These are phyloP conservation scores for Candida maltosa DNA, from an alignment of 805 yeast genomes.

Conservation along the genomic window DNA sequence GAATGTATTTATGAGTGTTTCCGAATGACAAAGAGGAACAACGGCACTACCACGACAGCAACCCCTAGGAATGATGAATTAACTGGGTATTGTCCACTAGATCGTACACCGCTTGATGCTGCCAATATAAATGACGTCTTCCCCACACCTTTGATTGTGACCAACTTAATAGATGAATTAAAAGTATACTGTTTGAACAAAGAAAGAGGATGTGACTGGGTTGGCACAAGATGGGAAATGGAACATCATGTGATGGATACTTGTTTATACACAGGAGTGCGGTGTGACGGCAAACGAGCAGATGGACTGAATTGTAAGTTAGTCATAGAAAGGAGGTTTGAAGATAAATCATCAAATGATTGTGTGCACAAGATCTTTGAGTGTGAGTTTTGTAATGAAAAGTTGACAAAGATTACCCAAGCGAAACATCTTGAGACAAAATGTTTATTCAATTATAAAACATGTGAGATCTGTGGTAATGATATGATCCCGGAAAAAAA, in stretches of 20 bases:
- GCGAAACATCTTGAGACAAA: constrained; percentile 33
- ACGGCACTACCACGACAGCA: neutral
- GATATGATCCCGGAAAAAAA: constrained; percentile 37
- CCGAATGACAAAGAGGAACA: constrained; percentile 23
- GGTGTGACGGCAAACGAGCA: constrained; percentile 23
- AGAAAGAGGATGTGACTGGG: constrained; percentile 54
- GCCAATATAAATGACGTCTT: constrained; percentile 29
- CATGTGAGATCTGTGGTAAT: constrained; percentile 42
- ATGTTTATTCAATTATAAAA: constrained; percentile 37
- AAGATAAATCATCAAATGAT: constrained; percentile 7
- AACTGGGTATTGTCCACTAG: constrained; percentile 53
- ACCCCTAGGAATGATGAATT: constrained; percentile 7
- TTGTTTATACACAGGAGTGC: constrained; percentile 35
- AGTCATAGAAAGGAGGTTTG: constrained; percentile 20
- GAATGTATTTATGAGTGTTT: constrained; percentile 49
- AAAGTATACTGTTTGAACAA: constrained; percentile 52
- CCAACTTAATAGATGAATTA: constrained; percentile 61
- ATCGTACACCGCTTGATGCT: constrained; percentile 46
- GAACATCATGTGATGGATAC: constrained; percentile 43
- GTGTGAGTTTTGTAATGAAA: constrained; percentile 35
- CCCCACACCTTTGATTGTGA: constrained; percentile 53
- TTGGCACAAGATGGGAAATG: constrained; percentile 57
- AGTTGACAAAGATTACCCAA: constrained; percentile 25
- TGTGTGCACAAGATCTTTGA: constrained; percentile 39
- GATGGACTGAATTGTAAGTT: constrained; percentile 11